A percentile compares a stretch with the other conserved stretches of the same genome.
Evolutionary conservation across 2,329 filamentous ascomycete species (phyloP).

Genomic region (Botrytis galanthina): DNA sequence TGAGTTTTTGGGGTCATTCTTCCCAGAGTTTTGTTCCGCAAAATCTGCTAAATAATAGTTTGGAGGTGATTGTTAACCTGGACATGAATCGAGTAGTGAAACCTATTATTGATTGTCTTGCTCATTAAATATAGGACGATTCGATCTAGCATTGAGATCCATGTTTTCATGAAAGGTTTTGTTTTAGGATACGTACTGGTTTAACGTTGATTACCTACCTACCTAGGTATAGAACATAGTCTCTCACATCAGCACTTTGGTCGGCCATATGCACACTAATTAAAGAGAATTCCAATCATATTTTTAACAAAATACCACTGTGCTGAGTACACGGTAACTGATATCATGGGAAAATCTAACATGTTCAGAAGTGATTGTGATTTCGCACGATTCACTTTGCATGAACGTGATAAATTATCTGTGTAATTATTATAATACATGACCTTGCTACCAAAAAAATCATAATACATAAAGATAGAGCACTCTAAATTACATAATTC

Average conservation of each 20-base stretch:
- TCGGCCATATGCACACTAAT: not conserved
- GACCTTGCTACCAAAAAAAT: not conserved
- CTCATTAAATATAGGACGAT: not conserved
- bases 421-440: not conserved
- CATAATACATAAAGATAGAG: not conserved
- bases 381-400: too few relatives aligned
- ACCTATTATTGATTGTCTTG: not conserved
- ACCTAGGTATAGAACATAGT: not conserved
- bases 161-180: not conserved
- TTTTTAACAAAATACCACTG: accelerated
- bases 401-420: not conserved
- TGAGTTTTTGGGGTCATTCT: not conserved
- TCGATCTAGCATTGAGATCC: not conserved
- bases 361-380: not conserved
- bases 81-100: not conserved
- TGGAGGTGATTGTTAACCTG: not conserved
- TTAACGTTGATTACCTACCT: not conserved
- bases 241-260: not conserved
- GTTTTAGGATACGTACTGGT: not conserved
- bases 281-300: not conserved
- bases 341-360: not conserved
- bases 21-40: not conserved
- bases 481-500: not conserved
- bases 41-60: accelerated
- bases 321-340: too few relatives aligned